phyloP scores from a whole-genome alignment of 2,329 filamentous ascomycete species.

The Lasiodiplodia sp. region DNA sequence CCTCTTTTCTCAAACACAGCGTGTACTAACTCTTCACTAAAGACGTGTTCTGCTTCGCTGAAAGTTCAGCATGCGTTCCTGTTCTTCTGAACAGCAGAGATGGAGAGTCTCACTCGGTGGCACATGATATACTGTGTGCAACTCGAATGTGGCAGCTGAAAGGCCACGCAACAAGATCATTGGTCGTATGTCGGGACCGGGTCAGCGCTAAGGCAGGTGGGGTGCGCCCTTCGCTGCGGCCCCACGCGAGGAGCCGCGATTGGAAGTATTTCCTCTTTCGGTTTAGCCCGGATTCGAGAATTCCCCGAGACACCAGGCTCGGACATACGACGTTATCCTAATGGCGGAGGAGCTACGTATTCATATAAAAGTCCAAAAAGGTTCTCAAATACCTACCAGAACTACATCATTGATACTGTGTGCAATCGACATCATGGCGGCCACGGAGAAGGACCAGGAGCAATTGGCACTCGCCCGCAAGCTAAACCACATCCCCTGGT shows the following conservation, averaged over 20 bases:
- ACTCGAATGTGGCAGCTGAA: neutral
- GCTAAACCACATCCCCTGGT: slow-evolving; percentile 61
- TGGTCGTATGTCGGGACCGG: neutral
- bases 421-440: slow-evolving; percentile 44
- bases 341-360: neutral
- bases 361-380: too few species aligned
- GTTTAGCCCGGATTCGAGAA: neutral
- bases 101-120: neutral
- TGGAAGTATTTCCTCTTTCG: slow-evolving; percentile 15
- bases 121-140: neutral
- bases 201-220: slow-evolving; percentile 5
- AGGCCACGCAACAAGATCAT: neutral
- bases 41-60: slow-evolving; percentile 32
- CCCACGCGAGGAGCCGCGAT: slow-evolving; percentile 3
- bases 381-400: neutral
- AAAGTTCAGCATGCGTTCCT: slow-evolving; percentile 33
- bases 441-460: slow-evolving; percentile 51
- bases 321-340: neutral
- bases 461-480: slow-evolving; percentile 56
- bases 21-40: neutral
- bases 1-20: neutral
- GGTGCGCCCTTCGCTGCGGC: neutral
- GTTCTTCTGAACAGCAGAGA: slow-evolving; percentile 29
- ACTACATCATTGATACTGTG: neutral
- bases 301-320: neutral